A percentile compares a stretch with the other conserved stretches of the same genome.
These are phyloP conservation scores for Diaporthe citrichinensis DNA, from an alignment of 2,329 filamentous ascomycete genomes.

Conservation along the genomic window DNA sequence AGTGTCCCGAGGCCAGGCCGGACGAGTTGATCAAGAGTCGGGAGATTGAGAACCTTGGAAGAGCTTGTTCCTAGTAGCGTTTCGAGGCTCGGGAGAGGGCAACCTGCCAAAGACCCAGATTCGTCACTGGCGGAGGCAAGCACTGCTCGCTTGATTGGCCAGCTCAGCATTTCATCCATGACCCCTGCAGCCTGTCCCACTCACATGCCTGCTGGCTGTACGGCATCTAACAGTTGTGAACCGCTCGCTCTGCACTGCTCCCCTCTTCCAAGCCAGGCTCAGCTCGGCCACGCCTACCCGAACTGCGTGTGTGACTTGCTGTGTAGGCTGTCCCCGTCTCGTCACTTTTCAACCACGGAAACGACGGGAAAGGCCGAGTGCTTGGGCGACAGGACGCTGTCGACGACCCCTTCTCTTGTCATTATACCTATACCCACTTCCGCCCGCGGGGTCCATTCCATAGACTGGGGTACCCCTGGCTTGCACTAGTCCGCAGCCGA, in stretches of 20 bases:
- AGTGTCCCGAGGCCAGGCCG: conserved; percentile 26
- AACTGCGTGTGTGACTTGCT: not conserved
- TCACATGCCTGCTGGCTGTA: conserved; percentile 29
- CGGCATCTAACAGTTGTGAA: not conserved
- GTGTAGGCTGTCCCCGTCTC: not conserved
- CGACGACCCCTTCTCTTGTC: not conserved
- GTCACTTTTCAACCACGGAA: too few species aligned
- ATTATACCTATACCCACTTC: not conserved
- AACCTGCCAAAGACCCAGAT: conserved; percentile 34
- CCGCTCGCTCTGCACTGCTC: not conserved
- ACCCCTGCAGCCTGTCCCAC: conserved; percentile 29
- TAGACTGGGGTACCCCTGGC: conserved; percentile 26
- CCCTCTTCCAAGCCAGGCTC: not conserved
- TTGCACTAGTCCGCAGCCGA: not conserved
- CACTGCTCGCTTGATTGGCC: conserved; percentile 24
- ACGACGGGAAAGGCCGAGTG: not conserved
- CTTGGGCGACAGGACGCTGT: not conserved
- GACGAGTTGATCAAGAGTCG: conserved; percentile 26
- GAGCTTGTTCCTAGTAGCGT: conserved; percentile 20
- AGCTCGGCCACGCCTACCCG: not conserved
- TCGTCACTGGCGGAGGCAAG: conserved; percentile 17
- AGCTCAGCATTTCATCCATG: conserved; percentile 17
- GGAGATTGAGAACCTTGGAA: conserved; percentile 29
- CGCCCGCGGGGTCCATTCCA: not conserved
- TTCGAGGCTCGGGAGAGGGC: conserved; percentile 31